Evolutionary conservation across 148 eudicot species (phyloP).

Genomic region (Linanthus parryae): DNA sequence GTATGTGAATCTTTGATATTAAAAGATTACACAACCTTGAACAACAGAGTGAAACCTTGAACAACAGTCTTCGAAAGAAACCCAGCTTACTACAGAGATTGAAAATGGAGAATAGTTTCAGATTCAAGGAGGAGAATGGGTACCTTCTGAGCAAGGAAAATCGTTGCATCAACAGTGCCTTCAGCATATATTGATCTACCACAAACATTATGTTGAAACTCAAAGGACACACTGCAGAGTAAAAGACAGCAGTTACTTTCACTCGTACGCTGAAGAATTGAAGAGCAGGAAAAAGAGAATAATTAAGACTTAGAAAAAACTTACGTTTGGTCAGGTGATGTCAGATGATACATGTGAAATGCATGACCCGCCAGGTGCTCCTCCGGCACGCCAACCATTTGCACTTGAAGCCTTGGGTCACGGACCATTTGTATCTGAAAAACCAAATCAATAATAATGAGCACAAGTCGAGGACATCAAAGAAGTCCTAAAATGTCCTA

Average conservation of each 20-base stretch:
- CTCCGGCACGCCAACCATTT: slow-evolving; percentile 92
- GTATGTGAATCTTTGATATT: too few species aligned
- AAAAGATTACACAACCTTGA: too few species aligned
- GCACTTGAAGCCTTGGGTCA: slow-evolving; percentile 65
- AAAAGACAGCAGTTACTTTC: slow-evolving; percentile 3
- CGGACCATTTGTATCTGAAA: slow-evolving; percentile 73
- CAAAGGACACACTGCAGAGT: slow-evolving; percentile 70
- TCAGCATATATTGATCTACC: slow-evolving; percentile 97
- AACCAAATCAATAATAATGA: too few species aligned
- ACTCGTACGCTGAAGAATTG: not conserved
- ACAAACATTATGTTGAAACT: slow-evolving; percentile 95
- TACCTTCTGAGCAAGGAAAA: slow-evolving; percentile 91
- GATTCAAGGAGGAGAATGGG: not conserved
- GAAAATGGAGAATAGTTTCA: too few species aligned
- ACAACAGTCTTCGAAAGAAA: too few species aligned
- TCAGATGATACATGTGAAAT: slow-evolving; percentile 82
- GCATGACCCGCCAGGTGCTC: slow-evolving; percentile 84
- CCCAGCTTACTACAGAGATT: too few species aligned
- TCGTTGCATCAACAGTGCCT: slow-evolving; percentile 86
- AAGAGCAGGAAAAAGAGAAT: not conserved
- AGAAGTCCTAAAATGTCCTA: too few species aligned
- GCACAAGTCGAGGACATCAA: too few species aligned
- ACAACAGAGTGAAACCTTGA: too few species aligned
- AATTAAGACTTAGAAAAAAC: slow-evolving; percentile 1
- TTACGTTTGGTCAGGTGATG: slow-evolving; percentile 90